Evolutionary conservation across 2,329 filamentous ascomycete species (phyloP).

Genomic region (Cucurbitaria berberidis): DNA sequence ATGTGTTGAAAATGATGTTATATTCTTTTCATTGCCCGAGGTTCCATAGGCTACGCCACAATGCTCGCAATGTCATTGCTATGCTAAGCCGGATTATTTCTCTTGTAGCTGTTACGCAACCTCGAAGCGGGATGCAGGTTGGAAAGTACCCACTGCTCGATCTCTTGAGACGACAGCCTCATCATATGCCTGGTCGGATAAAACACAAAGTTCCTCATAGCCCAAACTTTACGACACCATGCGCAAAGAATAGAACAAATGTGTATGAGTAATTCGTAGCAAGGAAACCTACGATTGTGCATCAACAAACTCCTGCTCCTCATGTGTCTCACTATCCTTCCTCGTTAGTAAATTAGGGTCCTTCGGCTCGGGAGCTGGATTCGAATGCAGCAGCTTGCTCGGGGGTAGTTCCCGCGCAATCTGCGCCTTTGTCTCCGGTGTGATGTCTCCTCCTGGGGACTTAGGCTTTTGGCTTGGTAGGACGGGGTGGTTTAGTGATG

Average conservation of each 20-base stretch:
- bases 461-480: slow-evolving; percentile 12
- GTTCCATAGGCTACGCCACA: too few relatives aligned
- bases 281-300: slow-evolving; percentile 45
- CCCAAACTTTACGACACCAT: neutral
- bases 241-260: neutral
- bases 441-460: slow-evolving; percentile 8
- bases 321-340: slow-evolving; percentile 52
- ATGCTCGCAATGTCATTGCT: too few relatives aligned
- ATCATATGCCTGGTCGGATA: slow-evolving; percentile 6
- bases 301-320: slow-evolving; percentile 57
- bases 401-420: slow-evolving; percentile 30
- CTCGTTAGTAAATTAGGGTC: slow-evolving; percentile 33
- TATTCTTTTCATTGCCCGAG: too few relatives aligned
- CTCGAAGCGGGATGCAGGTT: slow-evolving; percentile 20
- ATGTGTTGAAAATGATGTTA: too few relatives aligned
- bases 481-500: slow-evolving; percentile 6
- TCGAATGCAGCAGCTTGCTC: slow-evolving; percentile 36
- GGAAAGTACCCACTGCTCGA: slow-evolving; percentile 16
- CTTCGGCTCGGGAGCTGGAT: slow-evolving; percentile 23
- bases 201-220: neutral
- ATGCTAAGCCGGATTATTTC: neutral
- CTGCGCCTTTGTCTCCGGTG: slow-evolving; percentile 12
- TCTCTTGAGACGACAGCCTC: slow-evolving; percentile 4
- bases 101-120: neutral
- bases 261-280: neutral